Evolutionary conservation across 2,329 filamentous ascomycete genomes (phyloP).

Genomic region (Cyphellophora attinorum): DNA sequence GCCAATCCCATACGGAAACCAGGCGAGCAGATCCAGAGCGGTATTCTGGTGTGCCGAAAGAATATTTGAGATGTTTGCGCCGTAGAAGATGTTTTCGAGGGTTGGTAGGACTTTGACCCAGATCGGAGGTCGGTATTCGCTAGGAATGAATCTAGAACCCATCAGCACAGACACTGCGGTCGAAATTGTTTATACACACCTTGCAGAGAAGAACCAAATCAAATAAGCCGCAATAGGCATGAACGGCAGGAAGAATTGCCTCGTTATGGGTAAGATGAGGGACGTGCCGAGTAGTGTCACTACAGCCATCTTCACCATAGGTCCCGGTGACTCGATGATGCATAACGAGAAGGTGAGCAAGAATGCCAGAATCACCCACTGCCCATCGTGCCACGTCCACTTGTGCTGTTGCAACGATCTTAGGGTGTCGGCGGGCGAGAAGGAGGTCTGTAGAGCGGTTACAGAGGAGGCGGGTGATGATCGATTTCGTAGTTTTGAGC

Average conservation of each 20-base stretch:
- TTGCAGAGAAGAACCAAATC: constrained; percentile 83
- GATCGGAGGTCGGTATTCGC: constrained; percentile 81
- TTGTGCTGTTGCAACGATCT: constrained; percentile 64
- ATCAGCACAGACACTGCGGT: constrained; percentile 6
- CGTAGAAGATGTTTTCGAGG: constrained; percentile 92
- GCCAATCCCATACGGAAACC: constrained; percentile 84
- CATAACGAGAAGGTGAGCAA: constrained; percentile 74
- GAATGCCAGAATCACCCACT: constrained; percentile 67
- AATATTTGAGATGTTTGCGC: constrained; percentile 91
- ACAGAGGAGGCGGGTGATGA: constrained; percentile 63
- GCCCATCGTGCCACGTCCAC: constrained; percentile 75
- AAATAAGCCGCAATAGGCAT: constrained; percentile 79
- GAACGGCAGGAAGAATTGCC: constrained; percentile 85
- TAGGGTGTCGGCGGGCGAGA: constrained; percentile 69
- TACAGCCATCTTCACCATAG: constrained; percentile 65
- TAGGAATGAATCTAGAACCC: constrained; percentile 66
- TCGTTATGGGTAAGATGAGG: constrained; percentile 70
- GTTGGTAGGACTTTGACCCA: constrained; percentile 93
- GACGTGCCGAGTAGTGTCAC: constrained; percentile 59
- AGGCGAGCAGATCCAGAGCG: constrained; percentile 76
- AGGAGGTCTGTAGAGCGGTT: constrained; percentile 68
- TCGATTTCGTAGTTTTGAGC: constrained; percentile 59
- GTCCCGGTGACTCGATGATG: constrained; percentile 69
- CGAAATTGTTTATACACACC: constrained; percentile 50
- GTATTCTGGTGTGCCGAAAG: constrained; percentile 81